These are phyloP conservation scores for Trichopus zeylanicus DNA, from an alignment of 116 monocot species.

Conservation along the genomic window DNA sequence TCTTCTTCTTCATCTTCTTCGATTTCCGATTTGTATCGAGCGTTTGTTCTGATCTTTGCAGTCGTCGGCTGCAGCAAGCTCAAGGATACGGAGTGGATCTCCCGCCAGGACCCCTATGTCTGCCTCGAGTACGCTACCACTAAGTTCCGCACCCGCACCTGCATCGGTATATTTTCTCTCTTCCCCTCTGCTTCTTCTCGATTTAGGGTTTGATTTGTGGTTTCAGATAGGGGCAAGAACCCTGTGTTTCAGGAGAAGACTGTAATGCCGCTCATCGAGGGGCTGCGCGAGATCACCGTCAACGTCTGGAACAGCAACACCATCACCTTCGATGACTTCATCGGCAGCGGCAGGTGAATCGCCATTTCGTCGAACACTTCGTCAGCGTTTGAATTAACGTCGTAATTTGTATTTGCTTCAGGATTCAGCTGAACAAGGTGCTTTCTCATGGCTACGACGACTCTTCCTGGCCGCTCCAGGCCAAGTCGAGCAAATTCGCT, in stretches of 20 bases:
- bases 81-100: slow-evolving; percentile 72
- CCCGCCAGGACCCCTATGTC: slow-evolving; percentile 83
- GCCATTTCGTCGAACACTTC: no score
- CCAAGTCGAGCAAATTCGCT: slow-evolving; percentile 43
- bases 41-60: not conserved
- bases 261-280: slow-evolving; percentile 40
- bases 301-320: slow-evolving; percentile 69
- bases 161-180: slow-evolving; percentile 38
- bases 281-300: slow-evolving; percentile 55
- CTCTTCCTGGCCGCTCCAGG: slow-evolving; percentile 39
- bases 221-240: slow-evolving; percentile 34
- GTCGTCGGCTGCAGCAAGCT: slow-evolving; percentile 55
- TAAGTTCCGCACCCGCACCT: slow-evolving; percentile 72
- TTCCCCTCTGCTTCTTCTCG: not conserved
- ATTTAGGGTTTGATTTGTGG: not conserved
- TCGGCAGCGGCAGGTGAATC: slow-evolving; percentile 40
- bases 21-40: not conserved
- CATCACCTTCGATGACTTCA: slow-evolving; percentile 37
- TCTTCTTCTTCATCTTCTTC: no score
- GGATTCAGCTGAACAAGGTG: slow-evolving; percentile 59
- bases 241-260: slow-evolving; percentile 48
- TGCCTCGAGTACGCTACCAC: slow-evolving; percentile 70
- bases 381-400: no score
- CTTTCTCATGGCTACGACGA: slow-evolving; percentile 68
- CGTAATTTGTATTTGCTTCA: slow-evolving; percentile 4